Evolutionary conservation across 2,329 filamentous ascomycete species (phyloP), one percentile per base, ranked within the genome.

Genomic region (Trichoderma simmonsii): DNA sequence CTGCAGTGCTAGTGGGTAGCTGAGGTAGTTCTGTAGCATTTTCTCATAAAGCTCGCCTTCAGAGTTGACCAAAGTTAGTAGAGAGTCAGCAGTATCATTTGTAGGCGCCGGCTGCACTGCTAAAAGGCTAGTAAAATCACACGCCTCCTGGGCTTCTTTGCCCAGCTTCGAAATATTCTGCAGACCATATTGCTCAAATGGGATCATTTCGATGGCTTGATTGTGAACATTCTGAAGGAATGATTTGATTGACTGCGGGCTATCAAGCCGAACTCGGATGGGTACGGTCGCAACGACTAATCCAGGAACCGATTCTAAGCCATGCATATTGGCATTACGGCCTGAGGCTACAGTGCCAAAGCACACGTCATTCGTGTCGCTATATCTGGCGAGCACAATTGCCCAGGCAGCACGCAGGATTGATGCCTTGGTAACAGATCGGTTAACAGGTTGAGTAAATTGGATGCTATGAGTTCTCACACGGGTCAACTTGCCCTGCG

Each of bases 281-380:
- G 79, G 79, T 0, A 81, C 72, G 2, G 78, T 79, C 15, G 77
- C 75, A 24, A 82, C 78, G 0, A 77, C 77, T 5, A 79, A 78
- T 1, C 78, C 80, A 2, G 74, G 62, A 3, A 80, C 76, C 72
- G 70, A 14, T 77, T 75, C 2, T 79, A 76, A 7, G 75, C 76
- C 1, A 43, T 51, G 6, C n/a, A 82, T 63, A 0, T 75, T 70
- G 1, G 77, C 75, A 15, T 77, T 73, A 1, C 80, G 77, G 6
- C 80, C 80, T 1, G 77, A 78, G 1, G 78, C 63, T 1, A 77
- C 75, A 3, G 73, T 74, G 0, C 77, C 78, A 51, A 80, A 81
- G 1, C 76, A 39, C 0, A 80, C 72, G 39, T 77, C 77, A 6
- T 72, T 65, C 1, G 65, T 30, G 18, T 70, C 73, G 14, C 75